A percentile compares a stretch with the other conserved stretches of the same genome.
These are phyloP conservation scores for Lolium perenne DNA, from an alignment of 176 grass and related monocot genomes.

Conservation along the genomic window DNA sequence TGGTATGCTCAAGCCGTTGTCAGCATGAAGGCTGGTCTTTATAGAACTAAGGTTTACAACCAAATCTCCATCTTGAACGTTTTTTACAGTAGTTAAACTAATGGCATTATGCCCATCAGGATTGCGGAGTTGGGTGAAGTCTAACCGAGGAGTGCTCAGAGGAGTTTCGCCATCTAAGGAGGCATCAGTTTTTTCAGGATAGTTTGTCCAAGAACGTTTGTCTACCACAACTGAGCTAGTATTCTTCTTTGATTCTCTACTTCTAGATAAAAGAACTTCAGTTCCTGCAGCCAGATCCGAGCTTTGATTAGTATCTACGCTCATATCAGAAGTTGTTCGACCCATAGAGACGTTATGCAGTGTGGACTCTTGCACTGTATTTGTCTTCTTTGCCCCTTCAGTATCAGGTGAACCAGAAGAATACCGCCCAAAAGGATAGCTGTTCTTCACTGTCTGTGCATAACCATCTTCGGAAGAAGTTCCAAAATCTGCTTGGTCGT, in stretches of 20 bases:
- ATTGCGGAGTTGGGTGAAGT: constrained; percentile 54
- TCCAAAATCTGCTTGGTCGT: constrained; percentile 93
- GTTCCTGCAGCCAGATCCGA: constrained; percentile 39
- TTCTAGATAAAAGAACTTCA: constrained; percentile 51
- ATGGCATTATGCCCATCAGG: constrained; percentile 68
- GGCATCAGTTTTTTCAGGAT: constrained; percentile 73
- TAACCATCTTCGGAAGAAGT: constrained; percentile 93
- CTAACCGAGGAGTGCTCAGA: constrained; percentile 68
- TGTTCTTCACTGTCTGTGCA: constrained; percentile 68
- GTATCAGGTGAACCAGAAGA: constrained; percentile 78
- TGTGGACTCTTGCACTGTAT: constrained; percentile 57
- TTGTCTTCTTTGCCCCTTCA: constrained; percentile 58
- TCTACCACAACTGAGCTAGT: constrained; percentile 45
- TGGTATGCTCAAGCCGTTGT: constrained; percentile 74
- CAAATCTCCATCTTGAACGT: constrained; percentile 53
- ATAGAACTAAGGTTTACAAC: constrained; percentile 57
- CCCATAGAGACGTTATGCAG: constrained; percentile 46
- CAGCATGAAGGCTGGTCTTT: constrained; percentile 57
- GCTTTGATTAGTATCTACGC: constrained; percentile 50
- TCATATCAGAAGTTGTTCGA: constrained; percentile 61
- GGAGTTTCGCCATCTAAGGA: constrained; percentile 70
- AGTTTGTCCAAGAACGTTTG: constrained; percentile 70
- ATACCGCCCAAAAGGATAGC: constrained; percentile 77
- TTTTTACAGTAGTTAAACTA: constrained; percentile 53
- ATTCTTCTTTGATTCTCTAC: constrained; percentile 56